phyloP scores from a whole-genome alignment of 2,329 filamentous ascomycete species.

The Colletotrichum trifolii region DNA sequence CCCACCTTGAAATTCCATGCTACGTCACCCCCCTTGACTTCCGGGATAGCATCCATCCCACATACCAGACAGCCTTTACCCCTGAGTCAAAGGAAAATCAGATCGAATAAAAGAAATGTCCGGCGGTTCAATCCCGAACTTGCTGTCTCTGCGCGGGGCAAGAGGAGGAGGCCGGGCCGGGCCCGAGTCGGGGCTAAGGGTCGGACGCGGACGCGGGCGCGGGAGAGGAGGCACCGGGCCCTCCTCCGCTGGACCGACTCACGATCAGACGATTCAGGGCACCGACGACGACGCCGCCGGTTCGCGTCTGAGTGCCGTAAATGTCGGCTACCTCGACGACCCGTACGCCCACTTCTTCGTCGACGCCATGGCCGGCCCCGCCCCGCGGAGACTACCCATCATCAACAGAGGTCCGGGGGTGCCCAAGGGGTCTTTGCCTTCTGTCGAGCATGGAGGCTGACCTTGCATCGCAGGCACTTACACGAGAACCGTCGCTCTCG shows the following conservation, averaged over 20 bases:
- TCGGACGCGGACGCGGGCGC: conserved; percentile 47
- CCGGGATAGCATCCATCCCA: not conserved
- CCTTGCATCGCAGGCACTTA: conserved; percentile 79
- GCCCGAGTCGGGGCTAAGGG: too few relatives aligned
- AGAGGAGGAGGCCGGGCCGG: conserved; percentile 47
- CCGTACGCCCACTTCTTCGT: conserved; percentile 80
- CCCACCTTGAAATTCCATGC: not conserved
- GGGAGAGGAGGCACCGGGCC: conserved; percentile 47
- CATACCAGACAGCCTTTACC: not conserved
- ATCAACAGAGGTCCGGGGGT: conserved; percentile 84
- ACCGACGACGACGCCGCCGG: conserved; percentile 93
- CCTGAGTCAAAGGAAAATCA: conserved; percentile 4
- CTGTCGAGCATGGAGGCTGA: conserved; percentile 37
- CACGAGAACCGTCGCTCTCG: conserved; percentile 85
- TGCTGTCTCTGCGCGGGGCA: conserved; percentile 66
- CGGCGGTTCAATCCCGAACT: conserved; percentile 81
- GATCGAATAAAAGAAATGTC: conserved; percentile 64
- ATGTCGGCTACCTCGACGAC: conserved; percentile 86
- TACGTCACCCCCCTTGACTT: not conserved
- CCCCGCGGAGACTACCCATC: conserved; percentile 80
- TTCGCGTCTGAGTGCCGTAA: conserved; percentile 88
- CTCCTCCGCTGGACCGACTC: conserved; percentile 50
- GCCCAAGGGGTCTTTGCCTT: conserved; percentile 26
- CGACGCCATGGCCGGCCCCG: conserved; percentile 55
- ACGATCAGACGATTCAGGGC: conserved; percentile 83